Percentiles rank a stretch among this genome's conserved stretches.
These are phyloP conservation scores for Wickerhamiella qilinensis DNA, from an alignment of 805 yeast genomes.

Conservation along the genomic window DNA sequence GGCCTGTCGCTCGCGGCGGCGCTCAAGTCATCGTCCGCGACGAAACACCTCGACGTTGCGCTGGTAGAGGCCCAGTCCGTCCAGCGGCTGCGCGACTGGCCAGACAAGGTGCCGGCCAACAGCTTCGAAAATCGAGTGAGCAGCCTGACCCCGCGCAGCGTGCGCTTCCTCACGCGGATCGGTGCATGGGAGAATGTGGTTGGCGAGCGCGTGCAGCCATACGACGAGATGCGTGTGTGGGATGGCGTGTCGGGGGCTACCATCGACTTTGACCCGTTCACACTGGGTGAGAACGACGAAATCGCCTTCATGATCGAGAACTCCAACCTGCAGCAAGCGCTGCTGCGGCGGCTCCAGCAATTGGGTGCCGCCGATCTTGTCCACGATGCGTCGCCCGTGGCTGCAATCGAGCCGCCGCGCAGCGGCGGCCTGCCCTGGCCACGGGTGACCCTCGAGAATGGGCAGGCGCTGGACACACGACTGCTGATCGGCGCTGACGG, in stretches of 20 bases:
- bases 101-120: slow-evolving; percentile 25
- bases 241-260: slow-evolving; percentile 65
- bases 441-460: slow-evolving; percentile 46
- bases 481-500: slow-evolving; percentile 94
- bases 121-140: slow-evolving; percentile 64
- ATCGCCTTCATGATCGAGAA: slow-evolving; percentile 83
- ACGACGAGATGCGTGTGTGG: slow-evolving; percentile 69
- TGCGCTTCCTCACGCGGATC: slow-evolving; percentile 44
- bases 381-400: slow-evolving; percentile 1
- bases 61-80: slow-evolving; percentile 62
- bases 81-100: slow-evolving; percentile 34
- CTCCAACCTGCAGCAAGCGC: slow-evolving; percentile 62
- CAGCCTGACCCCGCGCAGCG: slow-evolving; percentile 70
- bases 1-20: slow-evolving; percentile 80
- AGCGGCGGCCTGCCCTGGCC: slow-evolving; percentile 41
- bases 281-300: slow-evolving; percentile 18
- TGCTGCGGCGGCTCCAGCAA: slow-evolving; percentile 38
- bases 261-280: slow-evolving; percentile 52
- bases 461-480: slow-evolving; percentile 47
- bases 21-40: slow-evolving; percentile 43
- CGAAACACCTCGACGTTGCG: slow-evolving; percentile 43
- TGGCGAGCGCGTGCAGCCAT: slow-evolving; percentile 57
- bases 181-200: slow-evolving; percentile 64
- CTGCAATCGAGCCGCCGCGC: slow-evolving; percentile 2
- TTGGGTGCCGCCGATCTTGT: slow-evolving; percentile 15